Evolutionary conservation across 208 protist genomes (phyloP).

Genomic region (Zelonia costaricensis): DNA sequence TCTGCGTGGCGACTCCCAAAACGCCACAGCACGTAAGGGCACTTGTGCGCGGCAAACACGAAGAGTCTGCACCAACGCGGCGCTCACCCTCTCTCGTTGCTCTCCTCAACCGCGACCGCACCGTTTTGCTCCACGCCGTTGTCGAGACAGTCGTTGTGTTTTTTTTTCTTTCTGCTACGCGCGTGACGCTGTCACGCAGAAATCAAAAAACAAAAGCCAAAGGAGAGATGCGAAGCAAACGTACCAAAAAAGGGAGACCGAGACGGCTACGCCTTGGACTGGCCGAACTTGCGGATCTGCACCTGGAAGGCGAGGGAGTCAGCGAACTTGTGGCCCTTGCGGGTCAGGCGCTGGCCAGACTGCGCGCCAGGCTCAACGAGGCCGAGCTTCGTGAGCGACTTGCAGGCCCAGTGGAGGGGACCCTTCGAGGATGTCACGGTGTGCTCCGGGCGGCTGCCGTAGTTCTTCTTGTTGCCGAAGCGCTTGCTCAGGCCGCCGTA

Average conservation of each 20-base stretch:
- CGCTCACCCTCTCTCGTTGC: too few species aligned
- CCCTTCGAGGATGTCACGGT: constrained; percentile 78
- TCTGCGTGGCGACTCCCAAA: not conserved
- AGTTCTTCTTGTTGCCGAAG: constrained; percentile 94
- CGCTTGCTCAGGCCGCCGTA: constrained; percentile 93
- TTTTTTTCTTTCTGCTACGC: too few species aligned
- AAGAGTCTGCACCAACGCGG: too few species aligned
- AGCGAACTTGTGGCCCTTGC: constrained; percentile 93
- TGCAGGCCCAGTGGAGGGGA: constrained; percentile 94
- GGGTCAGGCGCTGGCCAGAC: constrained; percentile 93
- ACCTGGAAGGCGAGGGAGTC: constrained; percentile 96
- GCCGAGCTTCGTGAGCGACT: constrained; percentile 94
- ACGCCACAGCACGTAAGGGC: not conserved
- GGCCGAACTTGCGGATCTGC: constrained; percentile 59
- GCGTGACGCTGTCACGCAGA: too few species aligned
- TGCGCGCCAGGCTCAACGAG: constrained; percentile 86
- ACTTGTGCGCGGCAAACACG: too few species aligned
- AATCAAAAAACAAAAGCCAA: constrained; percentile 6
- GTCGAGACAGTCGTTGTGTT: too few species aligned
- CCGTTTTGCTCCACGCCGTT: too few species aligned
- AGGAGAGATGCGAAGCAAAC: constrained; percentile 1
- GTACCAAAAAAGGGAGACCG: not conserved
- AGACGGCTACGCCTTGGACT: not conserved
- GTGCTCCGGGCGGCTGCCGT: constrained; percentile 89
- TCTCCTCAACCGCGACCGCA: too few species aligned